Conservation (phyloP, 2,329 filamentous ascomycete genomes). For the Harringtonia aguacate region DNA sequence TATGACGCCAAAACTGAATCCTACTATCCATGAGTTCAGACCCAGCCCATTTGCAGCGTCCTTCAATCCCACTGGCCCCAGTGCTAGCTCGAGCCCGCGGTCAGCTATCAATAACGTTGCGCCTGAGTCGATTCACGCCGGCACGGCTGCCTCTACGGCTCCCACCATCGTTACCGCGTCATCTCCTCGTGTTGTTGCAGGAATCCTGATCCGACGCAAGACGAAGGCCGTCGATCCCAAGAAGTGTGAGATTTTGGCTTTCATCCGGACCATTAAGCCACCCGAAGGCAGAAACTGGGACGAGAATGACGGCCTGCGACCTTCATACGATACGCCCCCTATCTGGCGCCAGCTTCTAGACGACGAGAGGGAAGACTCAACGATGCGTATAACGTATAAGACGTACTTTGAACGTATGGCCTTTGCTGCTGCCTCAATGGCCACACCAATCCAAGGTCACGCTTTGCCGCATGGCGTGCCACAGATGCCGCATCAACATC, state of each 20-base stretch:
- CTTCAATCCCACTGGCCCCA: slow-evolving; percentile 67
- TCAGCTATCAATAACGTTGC: slow-evolving; percentile 42
- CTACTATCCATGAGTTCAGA: slow-evolving; percentile 67
- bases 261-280: slow-evolving; percentile 43
- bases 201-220: slow-evolving; percentile 54
- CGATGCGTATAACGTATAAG: slow-evolving; percentile 57
- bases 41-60: slow-evolving; percentile 71
- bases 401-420: slow-evolving; percentile 66
- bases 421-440: slow-evolving; percentile 36
- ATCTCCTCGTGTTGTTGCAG: slow-evolving; percentile 1
- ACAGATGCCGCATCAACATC: slow-evolving; percentile 71
- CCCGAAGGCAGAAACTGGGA: slow-evolving; percentile 51
- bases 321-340: slow-evolving; percentile 72
- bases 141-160: slow-evolving; percentile 10
- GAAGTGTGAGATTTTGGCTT: slow-evolving; percentile 48
- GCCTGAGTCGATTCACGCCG: not conserved
- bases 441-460: slow-evolving; percentile 41
- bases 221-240: slow-evolving; percentile 60
- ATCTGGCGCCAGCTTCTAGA: slow-evolving; percentile 71
- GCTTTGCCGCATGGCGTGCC: slow-evolving; percentile 59
- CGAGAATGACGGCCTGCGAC: slow-evolving; percentile 72
- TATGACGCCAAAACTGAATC: slow-evolving; percentile 48
- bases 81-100: slow-evolving; percentile 61
- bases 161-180: not conserved
- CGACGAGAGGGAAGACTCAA: slow-evolving; percentile 60